Conservation (phyloP, 2,329 filamentous ascomycete genomes). For the Fusarium ramigenum region DNA sequence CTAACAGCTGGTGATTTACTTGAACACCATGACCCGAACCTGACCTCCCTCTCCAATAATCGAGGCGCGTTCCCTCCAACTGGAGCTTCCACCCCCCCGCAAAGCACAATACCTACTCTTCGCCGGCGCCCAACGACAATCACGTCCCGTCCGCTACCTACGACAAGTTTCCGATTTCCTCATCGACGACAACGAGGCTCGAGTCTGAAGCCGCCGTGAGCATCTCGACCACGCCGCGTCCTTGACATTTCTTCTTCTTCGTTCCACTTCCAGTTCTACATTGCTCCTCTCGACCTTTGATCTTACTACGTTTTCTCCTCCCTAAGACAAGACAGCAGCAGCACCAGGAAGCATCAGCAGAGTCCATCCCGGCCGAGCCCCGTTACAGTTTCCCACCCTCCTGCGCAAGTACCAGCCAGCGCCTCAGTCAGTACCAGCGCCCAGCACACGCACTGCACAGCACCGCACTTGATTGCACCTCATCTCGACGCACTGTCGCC, state of each 20-base stretch:
- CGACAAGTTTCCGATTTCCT: conserved; percentile 34
- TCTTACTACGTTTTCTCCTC: conserved; percentile 11
- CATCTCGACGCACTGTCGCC: conserved; percentile 26
- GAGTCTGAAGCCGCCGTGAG: conserved; percentile 37
- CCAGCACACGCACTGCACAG: conserved; percentile 20
- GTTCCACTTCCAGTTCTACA: neutral
- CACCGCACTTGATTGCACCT: conserved; percentile 15
- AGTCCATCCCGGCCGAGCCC: conserved; percentile 22
- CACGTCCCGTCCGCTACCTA: conserved; percentile 14
- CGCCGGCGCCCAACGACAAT: conserved; percentile 41
- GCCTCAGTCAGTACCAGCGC: conserved; percentile 37
- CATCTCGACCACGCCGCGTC: conserved; percentile 36
- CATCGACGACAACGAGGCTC: conserved; percentile 40
- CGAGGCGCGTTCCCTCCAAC: conserved; percentile 34
- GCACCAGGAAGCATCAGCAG: conserved; percentile 30
- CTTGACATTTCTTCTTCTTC: conserved; percentile 17
- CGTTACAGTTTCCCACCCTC: conserved; percentile 28
- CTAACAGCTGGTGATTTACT: conserved; percentile 23
- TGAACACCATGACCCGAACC: conserved; percentile 4
- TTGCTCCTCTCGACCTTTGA: conserved; percentile 9
- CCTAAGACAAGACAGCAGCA: conserved; percentile 11
- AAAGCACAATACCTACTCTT: conserved; percentile 42
- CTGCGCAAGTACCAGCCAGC: conserved; percentile 35
- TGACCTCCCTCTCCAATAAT: conserved; percentile 38
- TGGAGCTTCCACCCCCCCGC: conserved; percentile 40